Base-by-base conservation (phyloP, 805 yeast genomes). In the Wickerhamomyces kurtzmanii region DNA sequence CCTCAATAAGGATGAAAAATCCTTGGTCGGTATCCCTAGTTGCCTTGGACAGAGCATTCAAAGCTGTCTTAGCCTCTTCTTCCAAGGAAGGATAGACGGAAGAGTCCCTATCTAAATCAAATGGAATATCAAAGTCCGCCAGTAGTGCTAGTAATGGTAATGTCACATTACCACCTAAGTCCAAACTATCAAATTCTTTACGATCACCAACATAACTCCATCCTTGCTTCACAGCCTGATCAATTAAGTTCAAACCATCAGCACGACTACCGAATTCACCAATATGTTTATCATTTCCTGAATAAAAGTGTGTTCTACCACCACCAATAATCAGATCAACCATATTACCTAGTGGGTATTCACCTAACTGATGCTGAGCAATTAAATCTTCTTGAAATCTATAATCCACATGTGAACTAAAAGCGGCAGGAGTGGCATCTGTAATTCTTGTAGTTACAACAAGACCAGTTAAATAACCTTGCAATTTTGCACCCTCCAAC, bases 371-470 rank as follows among this genome's bases (percentile, higher is more conserved):
- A 36, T 87, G 96, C 44, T 72, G 71, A 4, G 96, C 96, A 48
- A 87, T 85, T 53, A 75, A 62, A 47, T 81, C 87, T 51, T 86
- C 94, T 57, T 80, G 83, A 40, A 58, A 65, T 47, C 97, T 68
- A 47, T 60, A 68, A 38, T 75, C 76, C 10, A 67, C 91, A 50
- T 87, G 97, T 3, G 94, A 43, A 22, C 84, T 73, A 50, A 85
- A 87, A 1, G 87, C 75, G 9, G 94, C 96, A 0, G 96, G 96
- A 0, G 96, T 87, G 11, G 96, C 96, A 49, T 87, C 96, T 7
- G 96, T 84, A 39, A 87, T 71, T 37, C 93, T 68, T 0, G 96
- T 86, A 16, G 95, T 87, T 17, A 86, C 96, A 15, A 87, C 96
- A 27, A 87, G 59, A 0, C 96, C 97, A 1, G 96, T 87, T 41